Evolutionary conservation across 805 yeast genomes (phyloP), one percentile per base, ranked within the genome.

Genomic region (Kodamaea jinghongensis): DNA sequence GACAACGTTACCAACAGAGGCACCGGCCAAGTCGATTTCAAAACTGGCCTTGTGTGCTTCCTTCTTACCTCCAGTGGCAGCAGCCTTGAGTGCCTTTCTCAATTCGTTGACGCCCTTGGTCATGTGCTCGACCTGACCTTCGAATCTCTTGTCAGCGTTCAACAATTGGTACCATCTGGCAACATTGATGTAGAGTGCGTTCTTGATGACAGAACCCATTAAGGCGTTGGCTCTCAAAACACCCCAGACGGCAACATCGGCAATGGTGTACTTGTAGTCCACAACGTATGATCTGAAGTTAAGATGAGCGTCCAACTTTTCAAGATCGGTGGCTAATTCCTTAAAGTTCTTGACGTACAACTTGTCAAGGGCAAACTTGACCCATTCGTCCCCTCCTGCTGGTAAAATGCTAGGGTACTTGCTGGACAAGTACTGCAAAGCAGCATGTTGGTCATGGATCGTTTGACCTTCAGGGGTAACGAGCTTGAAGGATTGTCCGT

Each of bases 161-260:
- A 89, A 65, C 56, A 80, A 78, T 54, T 75, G 76, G 76, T 88
- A 91, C 97, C 97, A 91, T 72, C 99, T 84, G 42, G 96, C 79
- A 49, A 91, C 77, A 66, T 91, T 91, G 61, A 81, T 73, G 70
- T 84, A 88, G 27, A 83, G 84, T 38, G 82, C 86, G 66, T 79
- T 85, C 71, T 88, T 90, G 64, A 89, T 76, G 48, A 87, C 83
- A 12, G 96, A 86, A 16, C 93, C 96, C 73, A 90, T 86, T 60
- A 91, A 83, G 39, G 95, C 88, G 62, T 93, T 91, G 47, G 96
- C 86, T 68, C 97, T 81, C 51, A 91, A 72, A 35, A 84, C 86
- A 63, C 97, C 97, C 97, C 97, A 91, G 14, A 85, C 73, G 11
- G 91, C 86, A 45, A 88, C 71, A 65, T 91, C 99, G 38, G 95